Percentiles rank a stretch among this genome's conserved stretches.
Conservation (phyloP, 495 filamentous ascomycete genomes). For the Mytilinidion resinicola region DNA sequence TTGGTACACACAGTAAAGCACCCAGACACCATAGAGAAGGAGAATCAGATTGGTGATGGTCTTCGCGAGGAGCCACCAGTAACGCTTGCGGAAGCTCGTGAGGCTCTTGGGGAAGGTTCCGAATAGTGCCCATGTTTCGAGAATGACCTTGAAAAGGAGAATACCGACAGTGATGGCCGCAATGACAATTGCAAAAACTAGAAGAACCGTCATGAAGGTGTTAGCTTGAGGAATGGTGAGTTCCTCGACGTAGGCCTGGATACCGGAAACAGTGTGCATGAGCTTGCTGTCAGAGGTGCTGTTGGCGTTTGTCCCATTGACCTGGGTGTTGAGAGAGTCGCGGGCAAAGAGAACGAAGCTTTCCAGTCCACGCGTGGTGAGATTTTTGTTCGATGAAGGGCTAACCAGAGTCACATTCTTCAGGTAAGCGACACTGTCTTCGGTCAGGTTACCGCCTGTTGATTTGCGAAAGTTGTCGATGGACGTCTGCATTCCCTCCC, state of each 20-base stretch:
- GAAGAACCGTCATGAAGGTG: conserved; percentile 91
- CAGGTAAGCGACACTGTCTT: conserved; percentile 69
- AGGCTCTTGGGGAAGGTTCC: conserved; percentile 79
- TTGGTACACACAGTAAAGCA: conserved; percentile 92
- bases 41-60: conserved; percentile 90
- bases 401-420: conserved; percentile 66
- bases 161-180: conserved; percentile 81
- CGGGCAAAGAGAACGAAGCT: conserved; percentile 45
- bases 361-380: conserved; percentile 51
- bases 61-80: conserved; percentile 84
- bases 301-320: conserved; percentile 33
- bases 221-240: conserved; percentile 79
- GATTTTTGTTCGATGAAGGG: conserved; percentile 42
- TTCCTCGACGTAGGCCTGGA: conserved; percentile 70
- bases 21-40: conserved; percentile 90
- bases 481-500: conserved; percentile 67
- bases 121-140: conserved; percentile 88
- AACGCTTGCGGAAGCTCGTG: conserved; percentile 82
- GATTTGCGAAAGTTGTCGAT: conserved; percentile 77
- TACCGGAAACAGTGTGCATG: conserved; percentile 53
- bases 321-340: conserved; percentile 45
- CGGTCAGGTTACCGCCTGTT: conserved; percentile 83
- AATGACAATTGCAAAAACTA: conserved; percentile 83
- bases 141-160: conserved; percentile 81
- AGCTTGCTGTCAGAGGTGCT: conserved; percentile 34